Evolutionary conservation across 768 basidiomycete species (phyloP), one percentile per base, ranked within the genome.

Genomic region (Trametes maxima): DNA sequence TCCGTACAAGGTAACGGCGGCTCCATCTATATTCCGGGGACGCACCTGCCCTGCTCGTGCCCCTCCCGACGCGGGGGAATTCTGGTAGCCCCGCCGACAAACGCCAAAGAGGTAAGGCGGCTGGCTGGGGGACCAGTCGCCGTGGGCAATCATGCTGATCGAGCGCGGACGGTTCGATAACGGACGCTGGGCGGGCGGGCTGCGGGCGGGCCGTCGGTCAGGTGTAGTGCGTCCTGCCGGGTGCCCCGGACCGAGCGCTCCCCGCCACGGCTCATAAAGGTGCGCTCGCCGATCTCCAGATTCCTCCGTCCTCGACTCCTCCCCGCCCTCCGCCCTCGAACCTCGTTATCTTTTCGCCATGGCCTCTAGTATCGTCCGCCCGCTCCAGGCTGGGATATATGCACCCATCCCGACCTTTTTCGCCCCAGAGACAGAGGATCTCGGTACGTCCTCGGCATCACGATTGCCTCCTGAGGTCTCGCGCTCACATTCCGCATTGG

Each of bases 381-480:
- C 82, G n/a, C 78, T 96, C 65, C 82, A 78, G 59, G 74, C 91
- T 25, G 93, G 94, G 46, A 84, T 96, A 57, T 95, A 83, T 74
- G 88, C 90, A 11, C 95, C 95, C 37, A 84, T 96, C 67, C 92
- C 88, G 39, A 85, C 92, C 19, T 95, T 95, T 78, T 95, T 93
- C 79, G 72, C 85, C 22, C 79, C 80, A 3, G 82, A 80, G 42
- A 82, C 86, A 46, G 90, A 95, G 73, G 92, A 95, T 67, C 82
- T 96, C 58, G 93, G 93, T 92, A 68, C 67, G 85, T 78, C 42
- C 46, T 22, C 13, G 17, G 22, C 51, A 35, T 51, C 45, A 12
- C 8, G 21, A 10, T 19, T 60, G 25, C 54, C 5, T 21, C 16
- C 14, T 7, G 5, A 22, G 17, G 33, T n/a, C 46, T 33, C 28